Base-by-base conservation (phyloP, 108 stramenopile species). In the Heterococcus sp. region DNA sequence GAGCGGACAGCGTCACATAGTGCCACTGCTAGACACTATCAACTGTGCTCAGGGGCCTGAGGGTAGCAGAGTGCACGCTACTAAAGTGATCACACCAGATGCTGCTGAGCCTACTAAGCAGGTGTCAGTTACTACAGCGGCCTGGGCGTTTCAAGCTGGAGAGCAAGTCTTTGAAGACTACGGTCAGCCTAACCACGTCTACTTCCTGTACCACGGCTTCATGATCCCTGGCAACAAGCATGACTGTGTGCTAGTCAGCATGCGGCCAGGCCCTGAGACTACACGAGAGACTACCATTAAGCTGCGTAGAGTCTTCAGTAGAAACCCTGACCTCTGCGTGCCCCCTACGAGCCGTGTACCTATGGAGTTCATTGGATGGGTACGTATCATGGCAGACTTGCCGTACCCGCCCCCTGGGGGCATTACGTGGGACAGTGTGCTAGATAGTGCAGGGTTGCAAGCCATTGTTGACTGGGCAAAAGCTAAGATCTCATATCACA, bases 111-210 rank as follows among this genome's bases (percentile, higher is more conserved):
- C 31, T 0, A n/a, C 36, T 27, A 75, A 73, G 35, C 34, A 30
- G 71, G 71, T 26, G 3, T 5, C 5, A 5, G 88, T 90, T 31
- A 92, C 92, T 2, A 34, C 35, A 29, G 46, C 35, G 33, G 87
- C 84, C 69, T 30, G 85, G 65, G 28, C 39, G 40, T 30, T 82
- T 72, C 29, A 29, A 1, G 36, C 71, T 1, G 83, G 76, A 0
- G 37, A 75, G 2, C 90, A 92, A 66, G 76, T 93, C 26, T 89
- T 90, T 37, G 93, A 94, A 89, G 94, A 93, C 73, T 95, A 95
- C 72, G 93, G 93, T 31, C 90, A 91, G 34, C 88, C 88, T 73
- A 90, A 89, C 64, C 86, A 87, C 39, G 73, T 94, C 8, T 94
- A 93, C 78, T 31, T 95, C 30, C 73, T 88, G 66, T 88, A 92